phyloP scores from a whole-genome alignment of 495 filamentous ascomycete genomes.

The Penicillium steckii region DNA sequence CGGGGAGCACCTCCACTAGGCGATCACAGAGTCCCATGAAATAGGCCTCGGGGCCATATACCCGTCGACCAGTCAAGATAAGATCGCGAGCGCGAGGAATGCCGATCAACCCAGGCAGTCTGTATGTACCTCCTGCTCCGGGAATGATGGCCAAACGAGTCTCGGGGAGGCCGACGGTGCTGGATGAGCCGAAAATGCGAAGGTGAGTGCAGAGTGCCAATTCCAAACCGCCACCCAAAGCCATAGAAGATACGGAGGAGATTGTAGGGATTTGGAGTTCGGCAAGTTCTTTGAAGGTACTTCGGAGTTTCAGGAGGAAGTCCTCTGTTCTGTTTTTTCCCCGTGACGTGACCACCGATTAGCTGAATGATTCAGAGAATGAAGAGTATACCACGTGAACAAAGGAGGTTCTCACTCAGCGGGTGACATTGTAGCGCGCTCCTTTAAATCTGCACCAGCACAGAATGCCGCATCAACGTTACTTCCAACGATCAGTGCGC shows the following conservation, averaged over 20 bases:
- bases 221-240: conserved; percentile 91
- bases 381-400: neutral
- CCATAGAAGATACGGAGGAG: conserved; percentile 72
- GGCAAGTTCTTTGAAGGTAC: conserved; percentile 65
- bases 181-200: conserved; percentile 73
- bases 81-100: conserved; percentile 73
- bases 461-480: conserved; percentile 82
- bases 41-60: conserved; percentile 76
- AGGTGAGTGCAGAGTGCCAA: conserved; percentile 83
- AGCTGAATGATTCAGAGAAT: neutral
- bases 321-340: conserved; percentile 55
- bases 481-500: conserved; percentile 76
- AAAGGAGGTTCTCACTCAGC: conserved; percentile 54
- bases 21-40: conserved; percentile 82
- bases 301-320: conserved; percentile 75
- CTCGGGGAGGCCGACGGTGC: conserved; percentile 80
- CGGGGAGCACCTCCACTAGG: conserved; percentile 68
- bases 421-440: conserved; percentile 68
- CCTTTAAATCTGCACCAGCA: conserved; percentile 92
- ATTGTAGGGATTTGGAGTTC: conserved; percentile 84
- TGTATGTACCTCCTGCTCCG: conserved; percentile 88
- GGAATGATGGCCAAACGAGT: conserved; percentile 91
- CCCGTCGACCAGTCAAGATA: conserved; percentile 79
- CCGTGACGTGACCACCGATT: neutral
- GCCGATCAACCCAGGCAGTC: conserved; percentile 77